phyloP scores from a whole-genome alignment of 768 basidiomycete genomes.

The Boletellus ananas region DNA sequence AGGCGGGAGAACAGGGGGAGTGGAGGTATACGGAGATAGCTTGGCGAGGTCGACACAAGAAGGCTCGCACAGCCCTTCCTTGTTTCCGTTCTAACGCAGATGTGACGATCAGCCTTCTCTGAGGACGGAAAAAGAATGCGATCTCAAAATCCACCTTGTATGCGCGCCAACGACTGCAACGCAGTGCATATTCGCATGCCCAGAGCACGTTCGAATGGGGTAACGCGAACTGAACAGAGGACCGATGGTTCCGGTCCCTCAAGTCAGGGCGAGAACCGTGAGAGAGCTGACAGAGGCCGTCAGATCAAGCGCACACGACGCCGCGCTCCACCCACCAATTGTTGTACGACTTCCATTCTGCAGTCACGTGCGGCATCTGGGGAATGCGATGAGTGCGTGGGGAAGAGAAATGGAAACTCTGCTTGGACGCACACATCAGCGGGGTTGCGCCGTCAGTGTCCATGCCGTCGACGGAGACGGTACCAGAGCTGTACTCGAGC shows the following conservation, averaged over 20 bases:
- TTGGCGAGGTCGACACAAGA: slow-evolving; percentile 18
- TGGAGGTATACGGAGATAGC: slow-evolving; percentile 27
- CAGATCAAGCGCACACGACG: slow-evolving; percentile 6
- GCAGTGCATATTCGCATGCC: slow-evolving; percentile 64
- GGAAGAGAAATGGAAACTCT: neutral
- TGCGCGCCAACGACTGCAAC: slow-evolving; percentile 58
- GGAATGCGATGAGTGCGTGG: neutral
- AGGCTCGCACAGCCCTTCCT: slow-evolving; percentile 24
- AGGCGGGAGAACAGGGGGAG: slow-evolving; percentile 22
- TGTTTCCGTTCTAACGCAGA: slow-evolving; percentile 29
- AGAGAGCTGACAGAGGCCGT: slow-evolving; percentile 36
- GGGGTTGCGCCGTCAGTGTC: slow-evolving; percentile 75
- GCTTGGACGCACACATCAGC: slow-evolving; percentile 67
- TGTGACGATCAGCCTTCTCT: slow-evolving; percentile 1
- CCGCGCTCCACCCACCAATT: slow-evolving; percentile 46
- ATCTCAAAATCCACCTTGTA: slow-evolving; percentile 41
- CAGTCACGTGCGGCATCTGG: slow-evolving; percentile 78
- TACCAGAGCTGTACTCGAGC: slow-evolving; percentile 57
- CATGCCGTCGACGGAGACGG: slow-evolving; percentile 69
- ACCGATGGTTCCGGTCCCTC: slow-evolving; percentile 67
- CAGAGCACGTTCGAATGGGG: slow-evolving; percentile 61
- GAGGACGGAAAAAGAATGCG: neutral
- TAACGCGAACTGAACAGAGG: slow-evolving; percentile 66
- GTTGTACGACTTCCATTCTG: slow-evolving; percentile 59
- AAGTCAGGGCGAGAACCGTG: slow-evolving; percentile 73